Conservation (phyloP, 2,329 filamentous ascomycete species). For the Aphanocladium album region DNA sequence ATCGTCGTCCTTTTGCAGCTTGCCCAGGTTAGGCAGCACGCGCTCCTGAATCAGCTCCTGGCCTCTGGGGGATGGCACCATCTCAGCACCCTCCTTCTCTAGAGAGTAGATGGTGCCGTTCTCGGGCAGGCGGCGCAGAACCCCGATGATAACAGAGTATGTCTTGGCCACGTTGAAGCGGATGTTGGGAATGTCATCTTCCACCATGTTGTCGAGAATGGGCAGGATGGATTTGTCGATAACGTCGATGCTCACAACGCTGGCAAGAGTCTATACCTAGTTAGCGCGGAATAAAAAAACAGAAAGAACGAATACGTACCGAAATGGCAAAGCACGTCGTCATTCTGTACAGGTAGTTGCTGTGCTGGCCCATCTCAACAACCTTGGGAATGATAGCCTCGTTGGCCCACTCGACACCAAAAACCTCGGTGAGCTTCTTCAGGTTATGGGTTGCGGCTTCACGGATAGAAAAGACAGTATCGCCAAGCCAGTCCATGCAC, state of each 20-base stretch:
- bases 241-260: conserved; percentile 87
- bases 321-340: conserved; percentile 99
- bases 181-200: conserved; percentile 96
- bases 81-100: conserved; percentile 67
- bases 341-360: conserved; percentile 99
- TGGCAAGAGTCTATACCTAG: conserved; percentile 71
- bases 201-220: conserved; percentile 90
- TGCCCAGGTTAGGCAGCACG: conserved; percentile 84
- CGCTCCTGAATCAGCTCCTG: conserved; percentile 79
- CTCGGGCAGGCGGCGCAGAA: conserved; percentile 85
- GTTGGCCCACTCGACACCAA: conserved; percentile 95
- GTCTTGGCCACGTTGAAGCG: conserved; percentile 99
- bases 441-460: conserved; percentile 96
- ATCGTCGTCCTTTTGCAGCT: conserved; percentile 94
- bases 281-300: conserved; percentile 17
- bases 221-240: conserved; percentile 91
- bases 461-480: conserved; percentile 97
- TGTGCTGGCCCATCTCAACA: conserved; percentile 95
- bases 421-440: conserved; percentile 97
- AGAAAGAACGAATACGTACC: conserved; percentile 55
- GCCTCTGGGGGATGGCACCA: conserved; percentile 63
- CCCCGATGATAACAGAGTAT: conserved; percentile 82
- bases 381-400: conserved; percentile 98
- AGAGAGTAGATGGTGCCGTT: conserved; percentile 80
- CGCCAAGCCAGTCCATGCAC: conserved; percentile 98